Base-by-base conservation (phyloP, 2,329 filamentous ascomycete genomes). In the Talaromyces atroroseus region DNA sequence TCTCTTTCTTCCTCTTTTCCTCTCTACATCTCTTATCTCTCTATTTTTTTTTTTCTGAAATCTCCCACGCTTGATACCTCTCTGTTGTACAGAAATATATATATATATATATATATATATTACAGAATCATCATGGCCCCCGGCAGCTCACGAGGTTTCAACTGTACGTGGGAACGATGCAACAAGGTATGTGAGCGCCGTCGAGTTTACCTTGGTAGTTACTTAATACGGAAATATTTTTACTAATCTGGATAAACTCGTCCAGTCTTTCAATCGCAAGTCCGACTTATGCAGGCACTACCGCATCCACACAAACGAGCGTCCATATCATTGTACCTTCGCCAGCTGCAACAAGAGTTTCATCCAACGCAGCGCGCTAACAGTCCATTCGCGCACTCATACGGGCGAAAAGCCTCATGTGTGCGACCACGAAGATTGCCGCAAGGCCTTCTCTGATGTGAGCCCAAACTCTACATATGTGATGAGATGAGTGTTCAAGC, bases 231-330 rank as follows among this genome's bases (percentile, higher is more conserved):
- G 32, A 36, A 36, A 36, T 36, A 14, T 26, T 24, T n/a, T 20
- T 55, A 45, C 29, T 50, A 49, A 54, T 51, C 20, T 21, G 47
- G 32, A 36, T 36, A 12, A 36, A 36, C 14, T 12, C 32, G 14
- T 36, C 49, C 61, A 77, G 75, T 75, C 74, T 5, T 77, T 77
- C 68, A 77, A 77, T 68, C 73, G 75, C 66, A 77, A 77, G 58
- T 77, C 75, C 21, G 75, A 77, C 64, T 69, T 77, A 42, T 73
- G 73, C 62, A 68, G 75, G 59, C 75, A 77, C 61, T 74, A 73
- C 62, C 72, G 75, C 56, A 77, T 77, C 64, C 75, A 77, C 56
- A 77, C 75, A 61, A 77, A 77, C 61, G 75, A 77, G 60, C 72
- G 75, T 49, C 75, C 75, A n/a, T 77, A 77, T 59, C 70, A 72